Percentiles rank a stretch among this genome's conserved stretches.
phyloP scores from a whole-genome alignment of 345 rosid genomes.

The Gossypium australe region DNA sequence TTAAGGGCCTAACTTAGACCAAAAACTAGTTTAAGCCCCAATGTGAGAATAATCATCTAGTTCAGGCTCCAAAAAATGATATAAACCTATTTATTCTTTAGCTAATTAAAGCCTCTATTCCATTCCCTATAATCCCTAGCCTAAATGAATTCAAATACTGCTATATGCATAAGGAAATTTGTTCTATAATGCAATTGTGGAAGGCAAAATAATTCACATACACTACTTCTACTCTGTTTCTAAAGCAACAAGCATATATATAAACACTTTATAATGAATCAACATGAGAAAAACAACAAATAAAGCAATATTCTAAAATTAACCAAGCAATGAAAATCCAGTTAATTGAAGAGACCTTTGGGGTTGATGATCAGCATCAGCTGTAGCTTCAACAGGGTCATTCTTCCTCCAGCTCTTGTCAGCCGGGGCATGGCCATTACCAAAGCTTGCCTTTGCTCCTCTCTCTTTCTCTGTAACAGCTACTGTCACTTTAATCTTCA shows the following conservation, averaged over 20 bases:
- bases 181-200: background rate
- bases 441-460: conserved; percentile 33
- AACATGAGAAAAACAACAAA: background rate
- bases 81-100: background rate
- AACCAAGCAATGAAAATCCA: conserved; percentile 19
- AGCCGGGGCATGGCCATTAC: conserved; percentile 30
- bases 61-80: too few relatives aligned
- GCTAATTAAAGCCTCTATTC: background rate
- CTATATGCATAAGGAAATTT: background rate
- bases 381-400: conserved; percentile 22
- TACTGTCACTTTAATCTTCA: conserved; percentile 37
- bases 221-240: background rate
- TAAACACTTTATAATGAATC: background rate
- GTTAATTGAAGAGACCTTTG: conserved; percentile 26
- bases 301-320: conserved; percentile 15
- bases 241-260: background rate
- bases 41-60: too few relatives aligned
- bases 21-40: too few relatives aligned
- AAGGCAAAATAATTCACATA: background rate
- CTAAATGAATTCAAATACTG: background rate
- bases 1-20: too few relatives aligned
- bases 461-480: conserved; percentile 39
- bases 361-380: conserved; percentile 8
- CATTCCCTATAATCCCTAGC: background rate
- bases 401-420: conserved; percentile 54